Percentiles rank a stretch among this genome's conserved stretches.
These are phyloP conservation scores for Irpex sp. DNA, from an alignment of 1,284 basidiomycete species.

Conservation along the genomic window DNA sequence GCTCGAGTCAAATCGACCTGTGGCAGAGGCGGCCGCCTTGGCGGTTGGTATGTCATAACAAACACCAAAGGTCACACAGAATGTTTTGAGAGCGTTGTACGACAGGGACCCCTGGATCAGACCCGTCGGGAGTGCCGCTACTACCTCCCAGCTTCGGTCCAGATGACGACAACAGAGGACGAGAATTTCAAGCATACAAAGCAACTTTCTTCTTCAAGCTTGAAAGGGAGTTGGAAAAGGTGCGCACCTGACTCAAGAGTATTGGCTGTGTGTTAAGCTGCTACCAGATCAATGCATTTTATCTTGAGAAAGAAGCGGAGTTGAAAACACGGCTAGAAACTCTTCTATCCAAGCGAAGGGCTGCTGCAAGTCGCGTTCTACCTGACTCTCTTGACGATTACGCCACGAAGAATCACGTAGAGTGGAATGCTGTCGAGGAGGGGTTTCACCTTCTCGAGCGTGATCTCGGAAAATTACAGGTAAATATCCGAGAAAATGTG, in stretches of 20 bases:
- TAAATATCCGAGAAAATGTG: constrained; percentile 25
- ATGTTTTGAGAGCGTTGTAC: constrained; percentile 2
- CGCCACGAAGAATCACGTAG: constrained; percentile 63
- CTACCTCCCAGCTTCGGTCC: constrained; percentile 35
- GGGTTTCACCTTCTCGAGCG: constrained; percentile 93
- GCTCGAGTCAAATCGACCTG: constrained; percentile 86
- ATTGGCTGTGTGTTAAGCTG: not conserved
- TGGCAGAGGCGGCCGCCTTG: constrained; percentile 83
- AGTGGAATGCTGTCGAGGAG: constrained; percentile 93
- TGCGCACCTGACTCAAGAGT: constrained; percentile 24
- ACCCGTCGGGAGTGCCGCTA: constrained; percentile 47
- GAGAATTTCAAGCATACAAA: constrained; percentile 88
- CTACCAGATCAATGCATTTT: constrained; percentile 96
- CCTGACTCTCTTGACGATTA: constrained; percentile 55
- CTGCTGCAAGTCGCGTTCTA: constrained; percentile 66
- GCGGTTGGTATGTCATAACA: constrained; percentile 58
- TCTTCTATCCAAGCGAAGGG: constrained; percentile 88
- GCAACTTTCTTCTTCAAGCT: constrained; percentile 99
- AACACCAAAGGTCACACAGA: not conserved
- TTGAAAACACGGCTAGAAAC: constrained; percentile 90
- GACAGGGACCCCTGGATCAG: constrained; percentile 24
- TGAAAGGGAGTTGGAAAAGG: constrained; percentile 97
- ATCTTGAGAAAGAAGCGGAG: constrained; percentile 96
- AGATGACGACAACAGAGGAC: constrained; percentile 58
- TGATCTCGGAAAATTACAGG: constrained; percentile 95